These are phyloP conservation scores for Lentinula detonsa DNA, from an alignment of 768 basidiomycete species.

Conservation along the genomic window DNA sequence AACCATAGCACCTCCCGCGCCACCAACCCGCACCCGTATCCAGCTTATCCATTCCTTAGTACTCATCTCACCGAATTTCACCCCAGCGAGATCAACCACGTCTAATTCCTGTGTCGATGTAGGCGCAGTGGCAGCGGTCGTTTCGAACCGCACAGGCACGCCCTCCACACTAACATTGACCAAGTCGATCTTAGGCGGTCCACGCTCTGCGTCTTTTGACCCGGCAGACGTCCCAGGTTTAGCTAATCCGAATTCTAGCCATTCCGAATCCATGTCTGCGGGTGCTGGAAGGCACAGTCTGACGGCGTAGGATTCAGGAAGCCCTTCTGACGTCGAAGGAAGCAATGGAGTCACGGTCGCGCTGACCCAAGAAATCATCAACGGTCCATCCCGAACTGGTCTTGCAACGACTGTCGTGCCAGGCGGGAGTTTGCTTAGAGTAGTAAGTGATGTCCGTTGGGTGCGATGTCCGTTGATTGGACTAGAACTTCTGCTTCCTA, in stretches of 20 bases:
- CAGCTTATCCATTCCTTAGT: constrained; percentile 35
- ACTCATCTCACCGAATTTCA: constrained; percentile 42
- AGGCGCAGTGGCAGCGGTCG: constrained; percentile 32
- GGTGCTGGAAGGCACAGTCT: constrained; percentile 52
- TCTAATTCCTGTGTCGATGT: constrained; percentile 27
- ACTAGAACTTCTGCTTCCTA: constrained; percentile 8
- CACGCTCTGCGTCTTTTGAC: constrained; percentile 7
- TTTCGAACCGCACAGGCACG: constrained; percentile 56
- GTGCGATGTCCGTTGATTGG: constrained; percentile 13
- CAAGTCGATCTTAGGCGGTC: constrained; percentile 44
- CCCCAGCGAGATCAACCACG: not conserved
- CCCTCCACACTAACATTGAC: constrained; percentile 60
- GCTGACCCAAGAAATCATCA: constrained; percentile 56
- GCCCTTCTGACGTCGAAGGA: constrained; percentile 11
- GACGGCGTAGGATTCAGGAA: constrained; percentile 53
- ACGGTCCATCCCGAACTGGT: constrained; percentile 44
- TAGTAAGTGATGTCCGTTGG: constrained; percentile 18
- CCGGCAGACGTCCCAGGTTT: constrained; percentile 21
- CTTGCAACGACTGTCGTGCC: constrained; percentile 14
- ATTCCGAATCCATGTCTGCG: constrained; percentile 54
- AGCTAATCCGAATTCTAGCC: constrained; percentile 73
- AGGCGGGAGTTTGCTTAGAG: constrained; percentile 14
- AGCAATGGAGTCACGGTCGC: constrained; percentile 48
- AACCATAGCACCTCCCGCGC: constrained; percentile 40
- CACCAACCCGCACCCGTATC: constrained; percentile 50